A percentile compares a stretch with the other conserved stretches of the same genome.
Evolutionary conservation across 768 basidiomycete genomes (phyloP).

Genomic region (Cystofilobasidium macerans): DNA sequence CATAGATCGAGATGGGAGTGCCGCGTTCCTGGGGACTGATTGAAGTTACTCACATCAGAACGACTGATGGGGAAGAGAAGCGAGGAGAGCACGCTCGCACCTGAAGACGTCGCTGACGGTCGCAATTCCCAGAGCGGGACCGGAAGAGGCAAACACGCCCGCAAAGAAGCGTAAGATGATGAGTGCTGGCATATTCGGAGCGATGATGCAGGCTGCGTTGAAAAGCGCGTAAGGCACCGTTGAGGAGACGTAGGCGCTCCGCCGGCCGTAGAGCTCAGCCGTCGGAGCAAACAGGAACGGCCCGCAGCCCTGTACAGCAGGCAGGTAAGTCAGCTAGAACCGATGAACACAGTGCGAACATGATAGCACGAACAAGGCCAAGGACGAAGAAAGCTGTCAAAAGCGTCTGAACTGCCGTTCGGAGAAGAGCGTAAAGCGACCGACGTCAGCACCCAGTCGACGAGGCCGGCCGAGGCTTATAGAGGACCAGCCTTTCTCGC

Average conservation of each 20-base stretch:
- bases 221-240: conserved; percentile 21
- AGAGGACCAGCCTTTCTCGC: neutral
- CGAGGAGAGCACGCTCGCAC: neutral
- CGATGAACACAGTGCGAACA: neutral
- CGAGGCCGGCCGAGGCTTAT: too few species aligned
- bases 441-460: neutral
- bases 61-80: too few species aligned
- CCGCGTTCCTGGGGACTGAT: conserved; percentile 3
- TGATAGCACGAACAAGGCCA: neutral
- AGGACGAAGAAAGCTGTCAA: conserved; percentile 12
- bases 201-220: conserved; percentile 10
- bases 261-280: conserved; percentile 23
- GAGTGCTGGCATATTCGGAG: conserved; percentile 13
- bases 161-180: conserved; percentile 23
- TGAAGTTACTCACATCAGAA: neutral
- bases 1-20: conserved; percentile 17
- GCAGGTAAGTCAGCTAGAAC: too few species aligned
- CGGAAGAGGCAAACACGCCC: conserved; percentile 15
- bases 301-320: conserved; percentile 1
- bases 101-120: conserved; percentile 19
- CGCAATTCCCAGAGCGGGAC: conserved; percentile 14
- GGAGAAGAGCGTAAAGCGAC: neutral
- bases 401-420: neutral
- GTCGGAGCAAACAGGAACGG: conserved; percentile 20
- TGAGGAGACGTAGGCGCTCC: conserved; percentile 11